phyloP scores from a whole-genome alignment of 208 protist species.

The Crithidia sp. region DNA sequence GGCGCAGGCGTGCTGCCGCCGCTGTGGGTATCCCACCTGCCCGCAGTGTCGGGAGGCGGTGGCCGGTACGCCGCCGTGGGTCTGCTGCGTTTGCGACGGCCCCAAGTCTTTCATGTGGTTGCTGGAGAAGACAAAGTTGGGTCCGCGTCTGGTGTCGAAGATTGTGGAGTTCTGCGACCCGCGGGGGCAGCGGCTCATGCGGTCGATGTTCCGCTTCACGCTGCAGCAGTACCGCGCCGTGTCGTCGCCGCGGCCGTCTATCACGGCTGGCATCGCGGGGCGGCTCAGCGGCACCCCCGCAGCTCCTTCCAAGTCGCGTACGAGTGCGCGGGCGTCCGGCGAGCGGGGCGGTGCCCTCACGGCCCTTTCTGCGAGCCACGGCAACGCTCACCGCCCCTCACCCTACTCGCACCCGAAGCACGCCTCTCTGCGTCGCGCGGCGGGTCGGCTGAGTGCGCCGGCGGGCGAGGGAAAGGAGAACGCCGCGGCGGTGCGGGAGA shows the following conservation, averaged over 20 bases:
- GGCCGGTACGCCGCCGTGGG: slow-evolving; percentile 34
- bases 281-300: slow-evolving; percentile 8
- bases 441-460: neutral
- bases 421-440: slow-evolving; percentile 10
- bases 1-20: slow-evolving; percentile 37
- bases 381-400: slow-evolving; percentile 19
- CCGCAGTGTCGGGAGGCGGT: slow-evolving; percentile 50
- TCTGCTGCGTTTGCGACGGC: slow-evolving; percentile 61
- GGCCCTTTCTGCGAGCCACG: slow-evolving; percentile 14
- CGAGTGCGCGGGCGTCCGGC: slow-evolving; percentile 12
- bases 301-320: slow-evolving; percentile 10
- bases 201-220: slow-evolving; percentile 66
- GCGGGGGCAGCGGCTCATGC: slow-evolving; percentile 59
- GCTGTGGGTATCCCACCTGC: slow-evolving; percentile 70
- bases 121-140: slow-evolving; percentile 61
- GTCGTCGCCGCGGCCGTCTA: slow-evolving; percentile 23
- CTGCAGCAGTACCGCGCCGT: slow-evolving; percentile 36
- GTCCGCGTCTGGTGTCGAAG: slow-evolving; percentile 50
- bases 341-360: slow-evolving; percentile 9
- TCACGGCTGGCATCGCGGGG: slow-evolving; percentile 5
- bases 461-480: slow-evolving; percentile 21
- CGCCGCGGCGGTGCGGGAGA: neutral
- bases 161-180: slow-evolving; percentile 79
- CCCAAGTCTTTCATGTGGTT: slow-evolving; percentile 67
- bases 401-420: slow-evolving; percentile 30